Evolutionary conservation across 2,329 filamentous ascomycete genomes (phyloP), one percentile per base, ranked within the genome.

Genomic region (Fusarium sp.): DNA sequence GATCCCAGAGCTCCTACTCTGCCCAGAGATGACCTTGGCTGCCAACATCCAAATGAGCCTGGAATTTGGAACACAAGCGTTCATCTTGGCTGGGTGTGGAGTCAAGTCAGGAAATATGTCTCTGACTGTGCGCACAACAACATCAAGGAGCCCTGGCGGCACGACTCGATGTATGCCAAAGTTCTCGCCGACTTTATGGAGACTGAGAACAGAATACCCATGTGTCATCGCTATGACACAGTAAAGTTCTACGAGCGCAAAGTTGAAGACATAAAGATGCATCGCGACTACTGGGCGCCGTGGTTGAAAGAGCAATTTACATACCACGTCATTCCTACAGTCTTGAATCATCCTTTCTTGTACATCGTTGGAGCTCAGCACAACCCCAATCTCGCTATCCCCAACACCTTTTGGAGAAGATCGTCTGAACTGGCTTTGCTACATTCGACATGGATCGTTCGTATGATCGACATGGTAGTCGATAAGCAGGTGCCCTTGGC

Each of bases 271-370:
- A 55, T 86, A 13, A 78, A 78, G 58, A 64, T 77, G 13, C 82
- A 84, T 53, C 78, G 81, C 4, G 80, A 82, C 54, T 86, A 86
- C 70, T 87, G 84, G 83, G 80, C 80, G 0, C 82, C 84, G 0
- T 87, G 85, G 85, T 72, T 87, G 18, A 85, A 84, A 69, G 78
- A 85, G 51, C 85, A 87, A 66, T 85, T 87, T 67, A 85, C 82
- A 2, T 87, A 86, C 71, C 85, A 87, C 51, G 80, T 80, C 14
- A 86, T 86, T 48, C 79, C 81, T 13, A 85, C 83, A 0, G 82
- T 86, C 4, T 73, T 87, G 36, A 86, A 87, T 67, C 85, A 87
- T 57, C 85, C 85, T 0, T 86, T 87, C 62, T 78, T 87, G 9
- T 86, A 86, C 71, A 85, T 86, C 15, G 79, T 85, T 14, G 83